phyloP scores from a whole-genome alignment of 805 yeast genomes.

The Metschnikowia proteae region DNA sequence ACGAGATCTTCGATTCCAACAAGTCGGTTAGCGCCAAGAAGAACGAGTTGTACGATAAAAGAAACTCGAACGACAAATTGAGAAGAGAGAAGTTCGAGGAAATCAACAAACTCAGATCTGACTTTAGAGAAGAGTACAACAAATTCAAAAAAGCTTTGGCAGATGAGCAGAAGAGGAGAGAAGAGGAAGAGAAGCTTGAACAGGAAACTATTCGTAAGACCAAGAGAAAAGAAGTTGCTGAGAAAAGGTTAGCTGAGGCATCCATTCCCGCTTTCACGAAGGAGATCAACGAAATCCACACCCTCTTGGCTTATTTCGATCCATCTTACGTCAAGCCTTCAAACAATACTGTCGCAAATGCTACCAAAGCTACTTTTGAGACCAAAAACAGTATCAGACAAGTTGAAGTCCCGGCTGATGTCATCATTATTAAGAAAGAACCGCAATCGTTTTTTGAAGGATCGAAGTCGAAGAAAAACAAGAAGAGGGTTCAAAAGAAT shows the following conservation, averaged over 20 bases:
- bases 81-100: constrained; percentile 65
- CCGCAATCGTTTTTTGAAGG: constrained; percentile 57
- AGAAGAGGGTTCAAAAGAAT: constrained; percentile 45
- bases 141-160: constrained; percentile 65
- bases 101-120: constrained; percentile 66
- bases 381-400: constrained; percentile 39
- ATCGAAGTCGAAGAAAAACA: constrained; percentile 42
- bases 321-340: constrained; percentile 67
- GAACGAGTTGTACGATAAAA: constrained; percentile 57
- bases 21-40: constrained; percentile 65
- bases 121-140: constrained; percentile 70
- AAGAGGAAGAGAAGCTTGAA: constrained; percentile 59
- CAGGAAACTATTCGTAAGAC: constrained; percentile 50
- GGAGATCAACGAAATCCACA: constrained; percentile 75
- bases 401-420: constrained; percentile 60
- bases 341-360: constrained; percentile 24
- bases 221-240: constrained; percentile 54
- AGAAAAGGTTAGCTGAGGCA: constrained; percentile 67
- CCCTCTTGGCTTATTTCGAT: constrained; percentile 69
- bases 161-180: constrained; percentile 65
- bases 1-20: constrained; percentile 56
- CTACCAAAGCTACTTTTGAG: constrained; percentile 22
- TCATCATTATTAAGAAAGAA: constrained; percentile 59
- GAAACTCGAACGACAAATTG: constrained; percentile 61
- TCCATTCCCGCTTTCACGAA: constrained; percentile 78